Conservation (phyloP, 306 rosid species). For the Vachellia pachyceras region DNA sequence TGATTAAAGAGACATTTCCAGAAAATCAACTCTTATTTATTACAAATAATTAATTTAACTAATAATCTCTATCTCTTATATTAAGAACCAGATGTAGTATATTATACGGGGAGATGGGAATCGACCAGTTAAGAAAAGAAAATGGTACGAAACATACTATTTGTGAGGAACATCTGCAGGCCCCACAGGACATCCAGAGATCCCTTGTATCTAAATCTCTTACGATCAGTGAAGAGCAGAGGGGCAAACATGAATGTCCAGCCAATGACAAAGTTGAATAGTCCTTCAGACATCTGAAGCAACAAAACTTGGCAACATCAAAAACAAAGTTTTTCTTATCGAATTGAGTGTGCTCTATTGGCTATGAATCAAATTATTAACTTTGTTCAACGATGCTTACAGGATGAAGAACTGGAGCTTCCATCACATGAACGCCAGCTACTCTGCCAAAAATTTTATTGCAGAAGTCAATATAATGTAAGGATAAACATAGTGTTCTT, state of each 20-base stretch:
- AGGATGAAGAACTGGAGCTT: constrained; percentile 95
- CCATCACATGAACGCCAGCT: constrained; percentile 72
- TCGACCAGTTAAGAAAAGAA: constrained; percentile 20
- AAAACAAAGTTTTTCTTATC: constrained; percentile 30
- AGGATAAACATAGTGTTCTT: constrained; percentile 17
- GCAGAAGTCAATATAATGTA: constrained; percentile 46
- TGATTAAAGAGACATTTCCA: no score
- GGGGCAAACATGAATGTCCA: constrained; percentile 98
- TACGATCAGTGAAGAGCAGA: constrained; percentile 72
- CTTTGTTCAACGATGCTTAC: constrained; percentile 52
- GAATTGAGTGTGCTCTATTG: constrained; percentile 4
- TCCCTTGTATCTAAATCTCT: constrained; percentile 70
- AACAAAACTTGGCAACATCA: constrained; percentile 28
- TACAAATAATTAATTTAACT: no score
- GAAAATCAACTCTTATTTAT: no score
- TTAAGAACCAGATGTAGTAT: no score
- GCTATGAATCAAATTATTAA: constrained; percentile 29
- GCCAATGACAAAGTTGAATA: constrained; percentile 86
- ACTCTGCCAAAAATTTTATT: constrained; percentile 63
- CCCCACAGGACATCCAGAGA: constrained; percentile 82
- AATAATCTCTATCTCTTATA: no score
- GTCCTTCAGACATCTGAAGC: constrained; percentile 80
- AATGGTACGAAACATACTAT: constrained; percentile 62
- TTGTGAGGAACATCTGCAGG: constrained; percentile 92
- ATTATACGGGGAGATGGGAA: neutral